phyloP scores from a whole-genome alignment of 495 filamentous ascomycete species.

The Friedmanniomyces endolithicus region DNA sequence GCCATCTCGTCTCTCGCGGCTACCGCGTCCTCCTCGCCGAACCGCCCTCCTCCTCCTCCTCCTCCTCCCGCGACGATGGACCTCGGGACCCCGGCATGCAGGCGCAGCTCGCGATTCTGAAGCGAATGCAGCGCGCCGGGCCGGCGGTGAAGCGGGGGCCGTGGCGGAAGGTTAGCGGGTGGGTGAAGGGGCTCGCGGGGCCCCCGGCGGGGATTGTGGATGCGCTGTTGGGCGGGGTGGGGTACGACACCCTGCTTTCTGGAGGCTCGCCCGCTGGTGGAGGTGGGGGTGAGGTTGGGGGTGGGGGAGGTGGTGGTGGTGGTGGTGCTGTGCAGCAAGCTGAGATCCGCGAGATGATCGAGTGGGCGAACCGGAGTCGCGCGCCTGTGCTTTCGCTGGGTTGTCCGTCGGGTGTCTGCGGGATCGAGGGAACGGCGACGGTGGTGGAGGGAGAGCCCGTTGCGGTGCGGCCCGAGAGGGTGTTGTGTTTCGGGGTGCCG shows the following conservation, averaged over 20 bases:
- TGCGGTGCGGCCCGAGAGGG: constrained; percentile 59
- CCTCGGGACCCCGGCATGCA: constrained; percentile 20
- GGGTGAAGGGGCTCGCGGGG: constrained; percentile 44
- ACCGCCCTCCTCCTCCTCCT: background rate
- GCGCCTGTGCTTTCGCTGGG: constrained; percentile 70
- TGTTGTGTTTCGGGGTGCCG: constrained; percentile 73
- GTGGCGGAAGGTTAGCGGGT: constrained; percentile 30
- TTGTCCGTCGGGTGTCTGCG: constrained; percentile 75
- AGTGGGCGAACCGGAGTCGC: constrained; percentile 75
- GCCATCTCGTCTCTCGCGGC: constrained; percentile 72
- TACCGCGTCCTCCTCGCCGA: constrained; percentile 58
- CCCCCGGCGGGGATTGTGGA: constrained; percentile 75
- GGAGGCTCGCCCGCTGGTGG: too few species aligned
- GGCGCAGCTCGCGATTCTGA: constrained; percentile 53
- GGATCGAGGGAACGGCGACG: constrained; percentile 50
- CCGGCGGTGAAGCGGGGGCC: constrained; percentile 42
- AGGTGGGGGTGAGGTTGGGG: too few species aligned
- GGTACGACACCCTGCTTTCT: constrained; percentile 63
- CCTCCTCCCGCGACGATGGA: constrained; percentile 1
- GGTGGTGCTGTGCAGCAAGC: background rate
- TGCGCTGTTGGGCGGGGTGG: constrained; percentile 69
- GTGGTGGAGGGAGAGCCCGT: constrained; percentile 56
- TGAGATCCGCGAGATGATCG: constrained; percentile 69
- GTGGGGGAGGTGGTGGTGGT: too few species aligned
- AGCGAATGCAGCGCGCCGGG: constrained; percentile 61